Base-by-base conservation (phyloP, 176 grass and related monocot species). In the Phyllostachys edulis region DNA sequence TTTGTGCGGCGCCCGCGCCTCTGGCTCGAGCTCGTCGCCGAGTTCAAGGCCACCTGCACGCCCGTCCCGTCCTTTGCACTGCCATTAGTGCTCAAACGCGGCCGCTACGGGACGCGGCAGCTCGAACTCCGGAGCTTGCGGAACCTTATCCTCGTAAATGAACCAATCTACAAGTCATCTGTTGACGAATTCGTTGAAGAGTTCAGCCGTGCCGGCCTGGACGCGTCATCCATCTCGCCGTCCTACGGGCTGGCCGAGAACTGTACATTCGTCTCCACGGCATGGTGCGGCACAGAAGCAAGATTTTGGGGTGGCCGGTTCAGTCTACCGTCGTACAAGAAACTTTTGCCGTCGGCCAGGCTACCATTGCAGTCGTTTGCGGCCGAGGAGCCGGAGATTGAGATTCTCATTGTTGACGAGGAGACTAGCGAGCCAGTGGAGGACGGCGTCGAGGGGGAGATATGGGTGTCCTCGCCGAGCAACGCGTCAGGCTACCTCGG, bases 231-330 rank as follows among this genome's bases (percentile, higher is more conserved):
- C 23, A 66, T 92, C 79, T 82, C 90, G 27, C 90, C 83, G 29
- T 92, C 90, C 0, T 92, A 89, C 36, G 90, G 90, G 26, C 69
- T 89, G 4, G 86, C 86, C 6, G 90, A 92, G 75, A 92, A 89
- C 79, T 86, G 83, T 83, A 92, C 90, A 0, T 92, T 89, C 62
- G 86, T 92, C 9, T 89, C 90, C 67, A 92, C 90, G 3, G 78
- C 90, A 3, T 92, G 90, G 90, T 69, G 72, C 41, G 26, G 39
- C 32, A 39, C 24, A 4, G 83, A 85, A 17, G 0, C 3, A 34
- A 18, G 49, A 5, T 4, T 17, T 17, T 8, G 14, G 15, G 32
- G 3, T 37, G 40, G 34, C 18, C 20, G 41, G n/a, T 6, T 46
- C 26, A 63, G 38, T 27, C 59, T 86, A 4, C 84, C 84, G 26